Evolutionary conservation across 352 stramenopile species (phyloP), one percentile per base, ranked within the genome.

Genomic region (Hyaloperonospora brassicae): DNA sequence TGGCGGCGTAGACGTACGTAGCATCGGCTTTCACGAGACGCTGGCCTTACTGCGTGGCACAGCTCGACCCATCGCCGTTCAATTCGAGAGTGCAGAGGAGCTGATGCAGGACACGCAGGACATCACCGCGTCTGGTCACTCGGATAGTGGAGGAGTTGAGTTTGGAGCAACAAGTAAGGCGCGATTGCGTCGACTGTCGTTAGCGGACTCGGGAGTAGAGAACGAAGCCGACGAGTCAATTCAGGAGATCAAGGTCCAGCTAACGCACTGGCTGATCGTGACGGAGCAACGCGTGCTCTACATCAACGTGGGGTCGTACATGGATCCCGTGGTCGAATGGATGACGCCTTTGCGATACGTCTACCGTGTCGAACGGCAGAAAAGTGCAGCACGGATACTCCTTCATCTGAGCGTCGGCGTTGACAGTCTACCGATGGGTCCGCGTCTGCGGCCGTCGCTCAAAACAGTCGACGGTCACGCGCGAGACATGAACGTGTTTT

Each of bases 281-380:
- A 95, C 85, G 13, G 85, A 95, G 53, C 76, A 90, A 50, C 79
- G 83, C 12, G 85, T 74, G 22, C 54, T 95, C 50, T 93, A 93
- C 57, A 89, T 93, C 51, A 90, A 89, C 49, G 83, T 93, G 1
- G 78, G 77, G 2, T 90, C 77, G 25, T 79, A 84, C 22, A 72
- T 71, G 7, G 81, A 88, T 24, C 82, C 84, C 0, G 59, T 92
- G 21, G 81, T 95, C 9, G 83, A 95, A 52, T 95, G 85, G 85
- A 92, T 89, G 75, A 90, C 81, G 21, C 85, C 85, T n/a, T 62
- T 95, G 58, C 81, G 81, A 10, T 92, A 92, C 52, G 84, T 95
- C 11, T 90, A 93, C 53, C 73, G 75, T 12, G 67, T 95, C 35
- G 83, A 93, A 46, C 88, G 79, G 76, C 54, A 84, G 13, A 76